These are phyloP conservation scores for Phoma herbarum DNA, from an alignment of 2,329 filamentous ascomycete genomes.

Conservation along the genomic window DNA sequence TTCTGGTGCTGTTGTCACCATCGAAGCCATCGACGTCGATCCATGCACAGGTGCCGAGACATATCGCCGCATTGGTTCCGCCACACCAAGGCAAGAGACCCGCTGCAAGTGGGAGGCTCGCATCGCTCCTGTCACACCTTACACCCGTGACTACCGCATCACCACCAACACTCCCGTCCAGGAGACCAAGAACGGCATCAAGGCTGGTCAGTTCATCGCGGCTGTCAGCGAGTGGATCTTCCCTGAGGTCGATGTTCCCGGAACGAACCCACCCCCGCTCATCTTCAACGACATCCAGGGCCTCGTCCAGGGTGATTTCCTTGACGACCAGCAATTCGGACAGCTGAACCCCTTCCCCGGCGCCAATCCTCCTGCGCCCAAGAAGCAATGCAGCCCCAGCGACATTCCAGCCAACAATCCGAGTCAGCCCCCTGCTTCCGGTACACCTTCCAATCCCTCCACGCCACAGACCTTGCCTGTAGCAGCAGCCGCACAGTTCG, in stretches of 20 bases:
- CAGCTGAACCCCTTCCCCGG: slow-evolving; percentile 53
- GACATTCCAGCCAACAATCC: slow-evolving; percentile 25
- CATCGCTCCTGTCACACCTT: slow-evolving; percentile 39
- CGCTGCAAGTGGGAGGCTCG: slow-evolving; percentile 55
- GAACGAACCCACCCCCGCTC: slow-evolving; percentile 42
- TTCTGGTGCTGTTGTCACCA: slow-evolving; percentile 42
- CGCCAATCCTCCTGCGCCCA: slow-evolving; percentile 35
- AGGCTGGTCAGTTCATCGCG: slow-evolving; percentile 54
- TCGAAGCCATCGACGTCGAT: slow-evolving; percentile 55
- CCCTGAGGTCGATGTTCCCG: slow-evolving; percentile 54
- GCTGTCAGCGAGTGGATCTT: slow-evolving; percentile 57
- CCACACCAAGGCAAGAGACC: slow-evolving; percentile 41
- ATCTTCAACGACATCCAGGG: slow-evolving; percentile 48
- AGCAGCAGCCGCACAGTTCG: slow-evolving; percentile 30
- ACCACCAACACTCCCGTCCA: slow-evolving; percentile 46
- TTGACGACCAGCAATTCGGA: slow-evolving; percentile 47
- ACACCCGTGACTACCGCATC: slow-evolving; percentile 55
- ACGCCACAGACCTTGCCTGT: slow-evolving; percentile 25
- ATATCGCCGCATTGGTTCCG: slow-evolving; percentile 48
- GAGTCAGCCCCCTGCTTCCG: neutral
- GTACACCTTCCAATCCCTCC: neutral
- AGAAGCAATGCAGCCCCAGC: slow-evolving; percentile 35
- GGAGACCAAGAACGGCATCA: slow-evolving; percentile 51
- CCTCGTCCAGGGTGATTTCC: slow-evolving; percentile 44
- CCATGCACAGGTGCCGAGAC: slow-evolving; percentile 54